Conservation (phyloP, 768 basidiomycete species). For the Suillus lakei region DNA sequence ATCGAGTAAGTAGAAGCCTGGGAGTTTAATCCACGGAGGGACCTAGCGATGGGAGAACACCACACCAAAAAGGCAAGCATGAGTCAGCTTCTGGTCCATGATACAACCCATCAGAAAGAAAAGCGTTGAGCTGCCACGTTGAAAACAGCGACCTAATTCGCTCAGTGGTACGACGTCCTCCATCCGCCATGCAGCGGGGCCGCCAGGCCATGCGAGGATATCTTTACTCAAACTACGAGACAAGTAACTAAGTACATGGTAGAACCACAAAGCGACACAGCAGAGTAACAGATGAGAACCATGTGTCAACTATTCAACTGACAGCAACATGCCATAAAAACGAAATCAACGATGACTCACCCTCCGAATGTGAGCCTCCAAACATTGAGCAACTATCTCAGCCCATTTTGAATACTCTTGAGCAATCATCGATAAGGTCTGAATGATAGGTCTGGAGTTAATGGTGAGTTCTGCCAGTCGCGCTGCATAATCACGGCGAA, state of each 20-base stretch:
- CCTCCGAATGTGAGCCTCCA: slow-evolving; percentile 84
- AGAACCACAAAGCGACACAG: slow-evolving; percentile 31
- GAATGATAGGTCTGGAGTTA: slow-evolving; percentile 95
- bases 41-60: slow-evolving; percentile 57
- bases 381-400: slow-evolving; percentile 78
- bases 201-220: slow-evolving; percentile 38
- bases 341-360: slow-evolving; percentile 61
- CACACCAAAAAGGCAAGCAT: slow-evolving; percentile 43
- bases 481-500: slow-evolving; percentile 76
- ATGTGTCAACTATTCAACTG: slow-evolving; percentile 32
- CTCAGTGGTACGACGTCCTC: slow-evolving; percentile 43
- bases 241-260: slow-evolving; percentile 51
- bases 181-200: slow-evolving; percentile 40
- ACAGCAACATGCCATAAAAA: slow-evolving; percentile 28
- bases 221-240: slow-evolving; percentile 49
- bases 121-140: slow-evolving; percentile 30
- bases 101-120: slow-evolving; percentile 36
- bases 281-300: slow-evolving; percentile 26
- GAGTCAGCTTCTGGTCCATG: slow-evolving; percentile 65
- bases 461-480: slow-evolving; percentile 84
- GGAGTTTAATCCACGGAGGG: slow-evolving; percentile 87
- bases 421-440: slow-evolving; percentile 89
- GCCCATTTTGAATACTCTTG: slow-evolving; percentile 83
- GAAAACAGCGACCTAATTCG: slow-evolving; percentile 36
- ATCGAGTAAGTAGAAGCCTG: slow-evolving; percentile 93